These are phyloP conservation scores for Irpex sp. DNA, from an alignment of 1,284 basidiomycete species.

Conservation along the genomic window DNA sequence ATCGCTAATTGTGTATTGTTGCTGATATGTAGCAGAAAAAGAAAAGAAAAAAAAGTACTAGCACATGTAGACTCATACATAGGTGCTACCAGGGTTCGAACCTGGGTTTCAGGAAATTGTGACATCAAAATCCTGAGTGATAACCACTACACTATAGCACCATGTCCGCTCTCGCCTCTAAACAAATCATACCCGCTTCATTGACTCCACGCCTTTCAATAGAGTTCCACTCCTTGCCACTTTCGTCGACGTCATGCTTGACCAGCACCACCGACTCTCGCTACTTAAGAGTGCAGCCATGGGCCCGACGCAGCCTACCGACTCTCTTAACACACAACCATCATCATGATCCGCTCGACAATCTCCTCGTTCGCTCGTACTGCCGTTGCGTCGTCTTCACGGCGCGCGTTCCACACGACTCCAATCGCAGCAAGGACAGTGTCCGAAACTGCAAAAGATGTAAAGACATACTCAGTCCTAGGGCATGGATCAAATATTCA, in stretches of 20 bases:
- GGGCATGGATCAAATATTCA: background rate
- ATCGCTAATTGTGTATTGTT: background rate
- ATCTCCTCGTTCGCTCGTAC: conserved; percentile 16
- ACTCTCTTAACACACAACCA: background rate
- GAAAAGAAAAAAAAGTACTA: background rate
- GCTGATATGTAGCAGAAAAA: background rate
- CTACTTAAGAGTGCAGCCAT: background rate
- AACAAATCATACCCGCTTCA: background rate
- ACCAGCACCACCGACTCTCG: background rate
- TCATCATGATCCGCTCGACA: conserved; percentile 21
- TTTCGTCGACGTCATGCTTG: background rate
- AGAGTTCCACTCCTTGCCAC: background rate
- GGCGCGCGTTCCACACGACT: conserved; percentile 44
- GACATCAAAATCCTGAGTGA: conserved; percentile 5
- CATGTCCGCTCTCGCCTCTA: background rate
- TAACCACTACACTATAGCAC: conserved; percentile 7
- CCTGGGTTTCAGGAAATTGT: conserved; percentile 5
- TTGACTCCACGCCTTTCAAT: background rate
- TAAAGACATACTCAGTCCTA: conserved; percentile 18
- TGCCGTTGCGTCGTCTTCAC: conserved; percentile 11
- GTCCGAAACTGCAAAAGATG: conserved; percentile 58
- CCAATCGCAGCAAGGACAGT: conserved; percentile 45
- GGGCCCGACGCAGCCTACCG: background rate
- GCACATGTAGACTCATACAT: no score
- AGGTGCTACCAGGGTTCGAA: conserved; percentile 6